Percentiles rank a stretch among this genome's conserved stretches.
phyloP scores from a whole-genome alignment of 306 rosid genomes.

The Medicago arabica region DNA sequence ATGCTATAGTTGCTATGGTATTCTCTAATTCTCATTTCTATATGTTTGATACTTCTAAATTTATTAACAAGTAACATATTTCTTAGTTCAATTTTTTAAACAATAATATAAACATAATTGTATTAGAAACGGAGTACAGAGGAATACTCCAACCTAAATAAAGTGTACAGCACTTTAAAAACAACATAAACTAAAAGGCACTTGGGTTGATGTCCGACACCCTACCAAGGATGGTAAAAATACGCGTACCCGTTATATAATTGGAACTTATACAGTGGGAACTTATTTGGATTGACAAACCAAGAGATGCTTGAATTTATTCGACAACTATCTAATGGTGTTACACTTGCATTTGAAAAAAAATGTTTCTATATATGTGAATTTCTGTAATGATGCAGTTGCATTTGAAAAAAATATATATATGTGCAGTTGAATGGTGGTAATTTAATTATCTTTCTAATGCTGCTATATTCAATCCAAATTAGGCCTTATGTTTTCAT shows the following conservation, averaged over 20 bases:
- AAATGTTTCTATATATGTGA: neutral
- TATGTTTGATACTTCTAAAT: too few relatives aligned
- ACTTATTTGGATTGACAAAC: constrained; percentile 14
- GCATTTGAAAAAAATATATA: neutral
- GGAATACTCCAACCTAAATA: neutral
- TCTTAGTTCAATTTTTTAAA: neutral
- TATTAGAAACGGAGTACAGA: neutral
- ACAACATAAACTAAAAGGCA: neutral
- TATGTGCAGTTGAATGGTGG: neutral
- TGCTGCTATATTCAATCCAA: constrained; percentile 4
- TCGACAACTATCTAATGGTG: constrained; percentile 2
- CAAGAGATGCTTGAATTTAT: constrained; percentile 13
- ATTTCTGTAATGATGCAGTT: neutral
- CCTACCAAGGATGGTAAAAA: neutral
- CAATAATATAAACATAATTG: too few relatives aligned
- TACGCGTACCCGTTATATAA: neutral
- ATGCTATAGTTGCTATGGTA: constrained; percentile 3
- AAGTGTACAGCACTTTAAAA: neutral
- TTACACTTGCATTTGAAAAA: neutral
- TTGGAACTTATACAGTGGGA: neutral
- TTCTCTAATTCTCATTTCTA: too few relatives aligned
- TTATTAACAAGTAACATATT: neutral
- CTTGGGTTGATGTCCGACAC: neutral
- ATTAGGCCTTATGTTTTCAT: neutral
- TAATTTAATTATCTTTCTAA: neutral